Evolutionary conservation across 2,329 filamentous ascomycete genomes (phyloP), one percentile per base, ranked within the genome.

Genomic region (Leptographium radiaticola): DNA sequence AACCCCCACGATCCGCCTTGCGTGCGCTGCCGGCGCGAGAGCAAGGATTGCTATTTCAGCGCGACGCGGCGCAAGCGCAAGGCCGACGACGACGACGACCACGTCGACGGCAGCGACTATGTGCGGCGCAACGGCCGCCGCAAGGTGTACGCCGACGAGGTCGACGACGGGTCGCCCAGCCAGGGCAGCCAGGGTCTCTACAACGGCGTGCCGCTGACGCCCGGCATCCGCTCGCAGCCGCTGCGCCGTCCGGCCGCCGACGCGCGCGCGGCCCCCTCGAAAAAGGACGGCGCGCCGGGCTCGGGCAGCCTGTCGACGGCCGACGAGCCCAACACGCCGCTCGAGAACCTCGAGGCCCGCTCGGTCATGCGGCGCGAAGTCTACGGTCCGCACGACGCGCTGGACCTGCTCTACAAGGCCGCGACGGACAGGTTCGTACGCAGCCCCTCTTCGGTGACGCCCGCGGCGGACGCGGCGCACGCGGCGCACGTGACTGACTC

Each of bases 31-130:
- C 85, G 89, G 52, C 84, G 93, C 61, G 93, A 98, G 74, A 89
- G 85, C 72, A 97, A 97, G 68, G 86, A 95, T 63, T 98, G 93
- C 74, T 95, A 86, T 76, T 98, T 98, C 74, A 95, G 89, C 58
- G 88, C 89, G 20, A 97, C 90, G 36, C 80, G 93, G 51, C 83
- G 93, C 65, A 97, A 97, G 81, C 82, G 89, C 66, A 94, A 93
- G 75, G 77, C 77, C 49, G 80, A 75, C 60, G 79, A 68, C 33
- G 72, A 73, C 55, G 79, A 81, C 61, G 83, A 88, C 59, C 87
- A 87, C 66, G 80, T 85, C 11, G 79, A 68, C 30, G 72, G 73
- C 55, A 79, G 81, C 60, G 84, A 88, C 59, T 87, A 87, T 66
- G 80, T 85, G 55, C 66, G 85, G 36, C 80, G 85, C 61, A 88